These are phyloP conservation scores for Trichophyton equinum DNA, from an alignment of 2,329 filamentous ascomycete species.

Conservation along the genomic window DNA sequence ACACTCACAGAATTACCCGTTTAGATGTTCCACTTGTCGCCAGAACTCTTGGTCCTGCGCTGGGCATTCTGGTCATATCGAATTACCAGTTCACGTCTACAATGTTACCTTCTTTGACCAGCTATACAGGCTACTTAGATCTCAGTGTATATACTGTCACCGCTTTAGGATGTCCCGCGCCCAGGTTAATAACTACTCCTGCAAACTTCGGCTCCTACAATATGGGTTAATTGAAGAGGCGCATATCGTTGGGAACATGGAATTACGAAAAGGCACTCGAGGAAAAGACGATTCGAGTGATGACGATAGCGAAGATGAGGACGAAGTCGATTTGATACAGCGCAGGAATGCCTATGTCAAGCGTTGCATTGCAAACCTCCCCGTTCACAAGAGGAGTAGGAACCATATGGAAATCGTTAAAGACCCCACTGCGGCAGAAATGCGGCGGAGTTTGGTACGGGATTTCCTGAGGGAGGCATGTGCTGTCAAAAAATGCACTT, in stretches of 20 bases:
- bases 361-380: constrained; percentile 52
- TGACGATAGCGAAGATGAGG: constrained; percentile 53
- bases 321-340: constrained; percentile 40
- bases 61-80: constrained; percentile 89
- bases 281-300: constrained; percentile 43
- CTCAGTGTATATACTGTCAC: constrained; percentile 84
- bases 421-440: constrained; percentile 70
- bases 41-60: constrained; percentile 70
- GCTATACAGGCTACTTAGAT: constrained; percentile 67
- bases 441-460: constrained; percentile 63
- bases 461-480: constrained; percentile 67
- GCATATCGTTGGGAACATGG: constrained; percentile 43
- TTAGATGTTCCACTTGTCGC: constrained; percentile 83
- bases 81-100: constrained; percentile 84
- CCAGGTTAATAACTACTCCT: constrained; percentile 65
- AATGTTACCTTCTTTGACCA: constrained; percentile 97
- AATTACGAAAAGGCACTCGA: constrained; percentile 33
- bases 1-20: constrained; percentile 1
- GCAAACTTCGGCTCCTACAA: constrained; percentile 74
- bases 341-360: constrained; percentile 58
- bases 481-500: constrained; percentile 56
- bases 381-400: constrained; percentile 32
- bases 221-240: constrained; percentile 67
- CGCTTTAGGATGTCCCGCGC: constrained; percentile 66
- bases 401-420: constrained; percentile 45